Evolutionary conservation across 495 filamentous ascomycete genomes (phyloP), one percentile per base, ranked within the genome.

Genomic region (Hyaloscypha hepaticicola): DNA sequence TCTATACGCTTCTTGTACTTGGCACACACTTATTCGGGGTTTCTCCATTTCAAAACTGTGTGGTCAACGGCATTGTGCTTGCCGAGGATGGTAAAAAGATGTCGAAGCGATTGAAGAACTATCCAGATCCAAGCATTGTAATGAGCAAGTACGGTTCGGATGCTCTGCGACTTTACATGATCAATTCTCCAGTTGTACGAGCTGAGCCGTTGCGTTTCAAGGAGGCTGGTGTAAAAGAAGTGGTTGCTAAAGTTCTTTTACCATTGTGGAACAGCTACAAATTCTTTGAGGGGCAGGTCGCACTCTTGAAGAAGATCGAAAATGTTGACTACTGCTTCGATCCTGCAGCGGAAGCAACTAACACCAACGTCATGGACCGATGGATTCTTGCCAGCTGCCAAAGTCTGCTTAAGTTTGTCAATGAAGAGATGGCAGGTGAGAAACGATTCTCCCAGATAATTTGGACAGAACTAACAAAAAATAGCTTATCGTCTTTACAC

Each of bases 41-140:
- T 21, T 86, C 93, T 0, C 96, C 95, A 0, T 99, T 97, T 83
- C 88, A 94, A 78, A 97, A 98, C 74, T 96, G 93, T 71, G 90
- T 98, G 14, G 96, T 98, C 51, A 98, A 96, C 71, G 95, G 95
- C 12, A 96, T 99, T 60, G 95, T 99, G 1, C 82, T 99, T 31
- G 95, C 88, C 7, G 93, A 96, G 75, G 93, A 98, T 71, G 95
- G 95, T 58, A 97, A 97, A 81, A 99, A 99, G 80, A 99, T 99
- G 95, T 97, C 93, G 1, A 99, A 99, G 80, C 85, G 96, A 48
- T 80, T 97, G 45, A 95, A 97, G 80, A 99, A 99, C 76, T 99
- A 97, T 73, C 96, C 96, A 9, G 96, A 98, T 71, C 95, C 96
- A 12, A 77, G 77, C 34, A 73, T 92, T 22, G 84, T 99, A 68